These are phyloP conservation scores for Apiotrichum domesticum DNA, from an alignment of 1,284 basidiomycete species.

Conservation along the genomic window DNA sequence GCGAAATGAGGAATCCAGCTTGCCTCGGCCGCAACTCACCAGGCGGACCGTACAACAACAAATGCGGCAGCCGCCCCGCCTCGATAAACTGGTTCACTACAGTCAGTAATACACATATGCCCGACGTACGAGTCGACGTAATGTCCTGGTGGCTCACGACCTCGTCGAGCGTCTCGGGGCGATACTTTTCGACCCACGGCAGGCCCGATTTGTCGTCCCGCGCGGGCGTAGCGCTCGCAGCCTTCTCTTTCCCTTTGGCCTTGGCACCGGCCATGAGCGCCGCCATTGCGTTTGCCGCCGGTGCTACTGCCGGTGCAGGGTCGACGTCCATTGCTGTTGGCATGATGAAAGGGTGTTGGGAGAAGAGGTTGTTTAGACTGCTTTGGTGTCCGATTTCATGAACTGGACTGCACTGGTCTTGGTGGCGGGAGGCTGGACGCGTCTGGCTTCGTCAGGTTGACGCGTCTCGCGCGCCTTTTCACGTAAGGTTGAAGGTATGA, in stretches of 20 bases:
- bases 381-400: too few species aligned
- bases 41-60: conserved; percentile 96
- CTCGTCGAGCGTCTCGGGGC: conserved; percentile 79
- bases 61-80: conserved; percentile 87
- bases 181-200: conserved; percentile 82
- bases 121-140: conserved; percentile 71
- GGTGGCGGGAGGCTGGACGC: too few species aligned
- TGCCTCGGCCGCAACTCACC: conserved; percentile 43
- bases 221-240: not conserved
- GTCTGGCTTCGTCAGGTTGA: too few species aligned
- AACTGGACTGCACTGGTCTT: too few species aligned
- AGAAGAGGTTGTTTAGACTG: too few species aligned
- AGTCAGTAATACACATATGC: conserved; percentile 1
- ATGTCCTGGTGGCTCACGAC: conserved; percentile 94
- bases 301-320: not conserved
- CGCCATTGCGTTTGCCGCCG: conserved; percentile 34
- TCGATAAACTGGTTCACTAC: conserved; percentile 94
- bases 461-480: too few species aligned
- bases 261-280: conserved; percentile 37
- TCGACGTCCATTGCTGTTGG: conserved; percentile 27
- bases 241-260: conserved; percentile 41
- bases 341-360: too few species aligned
- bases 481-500: too few species aligned
- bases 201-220: conserved; percentile 36
- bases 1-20: not conserved